Percentiles rank a stretch among this genome's conserved stretches.
Conservation (phyloP, 768 basidiomycete species). For the Tylopilus sp. region DNA sequence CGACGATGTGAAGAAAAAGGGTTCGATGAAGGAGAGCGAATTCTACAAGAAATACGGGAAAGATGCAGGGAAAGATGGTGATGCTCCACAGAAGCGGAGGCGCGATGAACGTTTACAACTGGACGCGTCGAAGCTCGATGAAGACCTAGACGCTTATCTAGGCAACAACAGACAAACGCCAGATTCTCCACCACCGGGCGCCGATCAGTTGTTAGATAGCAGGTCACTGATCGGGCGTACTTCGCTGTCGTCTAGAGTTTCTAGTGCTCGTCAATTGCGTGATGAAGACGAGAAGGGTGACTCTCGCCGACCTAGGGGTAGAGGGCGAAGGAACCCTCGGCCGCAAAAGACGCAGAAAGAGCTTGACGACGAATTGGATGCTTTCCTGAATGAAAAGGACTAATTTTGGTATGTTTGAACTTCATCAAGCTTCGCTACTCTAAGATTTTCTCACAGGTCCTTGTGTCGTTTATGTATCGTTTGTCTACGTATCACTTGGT, state of each 20-base stretch:
- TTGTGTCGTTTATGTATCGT: not conserved
- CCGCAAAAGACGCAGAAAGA: constrained; percentile 66
- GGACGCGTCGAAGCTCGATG: constrained; percentile 50
- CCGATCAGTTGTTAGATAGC: constrained; percentile 56
- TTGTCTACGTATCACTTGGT: not conserved
- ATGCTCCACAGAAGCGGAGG: constrained; percentile 36
- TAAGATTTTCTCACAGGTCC: constrained; percentile 5
- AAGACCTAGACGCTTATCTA: constrained; percentile 69
- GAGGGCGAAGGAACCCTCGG: constrained; percentile 39
- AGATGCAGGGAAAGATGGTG: constrained; percentile 58
- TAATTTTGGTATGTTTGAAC: constrained; percentile 20
- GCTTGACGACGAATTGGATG: constrained; percentile 79
- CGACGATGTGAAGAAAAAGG: constrained; percentile 75
- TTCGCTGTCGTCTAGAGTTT: constrained; percentile 29
- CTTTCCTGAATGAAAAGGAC: constrained; percentile 59
- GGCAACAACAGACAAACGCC: constrained; percentile 40
- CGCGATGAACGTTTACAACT: constrained; percentile 31
- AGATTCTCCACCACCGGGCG: constrained; percentile 48
- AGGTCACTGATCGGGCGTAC: constrained; percentile 58
- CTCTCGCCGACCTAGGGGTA: constrained; percentile 27
- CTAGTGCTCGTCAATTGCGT: constrained; percentile 18
- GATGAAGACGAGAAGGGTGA: constrained; percentile 24
- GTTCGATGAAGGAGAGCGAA: constrained; percentile 66
- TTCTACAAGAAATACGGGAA: constrained; percentile 77
- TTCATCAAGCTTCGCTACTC: not conserved